These are phyloP conservation scores for Trichophyton rubrum DNA, from an alignment of 2,329 filamentous ascomycete genomes.

Conservation along the genomic window DNA sequence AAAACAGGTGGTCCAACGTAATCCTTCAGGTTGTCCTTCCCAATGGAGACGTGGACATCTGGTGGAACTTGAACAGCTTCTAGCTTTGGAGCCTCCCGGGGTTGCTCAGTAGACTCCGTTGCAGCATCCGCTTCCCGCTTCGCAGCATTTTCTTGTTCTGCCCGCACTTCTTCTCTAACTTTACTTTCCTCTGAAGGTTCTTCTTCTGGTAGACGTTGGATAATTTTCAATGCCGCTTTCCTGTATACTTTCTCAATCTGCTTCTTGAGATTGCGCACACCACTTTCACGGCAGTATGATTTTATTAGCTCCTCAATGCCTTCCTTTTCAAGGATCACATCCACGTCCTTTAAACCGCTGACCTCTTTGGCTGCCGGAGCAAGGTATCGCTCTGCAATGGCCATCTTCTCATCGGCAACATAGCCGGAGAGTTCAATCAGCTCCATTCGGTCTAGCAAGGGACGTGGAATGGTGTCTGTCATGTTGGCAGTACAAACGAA, in stretches of 20 bases:
- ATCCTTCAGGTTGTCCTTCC: slow-evolving; percentile 83
- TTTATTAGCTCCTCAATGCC: slow-evolving; percentile 97
- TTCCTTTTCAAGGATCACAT: slow-evolving; percentile 73
- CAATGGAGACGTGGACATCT: slow-evolving; percentile 71
- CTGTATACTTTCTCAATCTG: slow-evolving; percentile 99
- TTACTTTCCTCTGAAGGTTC: slow-evolving; percentile 45
- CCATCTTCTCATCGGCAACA: slow-evolving; percentile 97
- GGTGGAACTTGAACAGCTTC: slow-evolving; percentile 67
- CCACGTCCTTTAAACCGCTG: slow-evolving; percentile 76
- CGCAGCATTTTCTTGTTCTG: slow-evolving; percentile 50
- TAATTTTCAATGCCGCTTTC: slow-evolving; percentile 93
- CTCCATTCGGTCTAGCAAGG: slow-evolving; percentile 92
- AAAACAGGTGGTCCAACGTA: slow-evolving; percentile 94
- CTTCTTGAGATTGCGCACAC: slow-evolving; percentile 96
- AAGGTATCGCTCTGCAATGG: slow-evolving; percentile 86
- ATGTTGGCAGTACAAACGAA: slow-evolving; percentile 99
- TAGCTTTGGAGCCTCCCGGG: not conserved
- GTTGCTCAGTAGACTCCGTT: not conserved
- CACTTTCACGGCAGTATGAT: slow-evolving; percentile 93
- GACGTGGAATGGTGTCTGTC: slow-evolving; percentile 93
- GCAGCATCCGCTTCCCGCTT: not conserved
- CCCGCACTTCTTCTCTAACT: slow-evolving; percentile 74
- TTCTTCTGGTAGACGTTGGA: slow-evolving; percentile 41
- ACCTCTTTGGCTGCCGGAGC: slow-evolving; percentile 89
- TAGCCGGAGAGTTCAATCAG: slow-evolving; percentile 93